A percentile compares a stretch with the other conserved stretches of the same genome.
Conservation (phyloP, 2,329 filamentous ascomycete genomes). For the Stemphylium lycopersici region DNA sequence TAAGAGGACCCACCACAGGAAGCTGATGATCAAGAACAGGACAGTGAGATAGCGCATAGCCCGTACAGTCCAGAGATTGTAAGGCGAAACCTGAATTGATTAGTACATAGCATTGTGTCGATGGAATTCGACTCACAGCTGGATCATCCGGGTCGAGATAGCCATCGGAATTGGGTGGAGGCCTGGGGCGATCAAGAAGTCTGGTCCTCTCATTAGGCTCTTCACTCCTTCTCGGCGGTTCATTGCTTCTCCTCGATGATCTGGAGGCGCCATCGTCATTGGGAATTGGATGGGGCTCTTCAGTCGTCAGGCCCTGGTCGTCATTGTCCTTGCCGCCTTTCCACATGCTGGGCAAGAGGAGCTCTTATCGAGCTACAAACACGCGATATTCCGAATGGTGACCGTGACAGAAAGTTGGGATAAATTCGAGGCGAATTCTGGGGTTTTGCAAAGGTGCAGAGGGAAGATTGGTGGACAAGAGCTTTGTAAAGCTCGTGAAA, state of each 20-base stretch:
- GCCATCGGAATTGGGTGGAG: constrained; percentile 66
- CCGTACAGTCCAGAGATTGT: constrained; percentile 92
- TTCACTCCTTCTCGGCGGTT: constrained; percentile 35
- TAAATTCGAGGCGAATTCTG: neutral
- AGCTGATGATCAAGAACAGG: constrained; percentile 74
- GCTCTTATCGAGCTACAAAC: constrained; percentile 23
- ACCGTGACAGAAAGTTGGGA: neutral
- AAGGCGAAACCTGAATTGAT: constrained; percentile 70
- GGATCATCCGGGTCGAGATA: constrained; percentile 81
- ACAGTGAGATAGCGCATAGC: constrained; percentile 79
- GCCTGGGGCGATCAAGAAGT: constrained; percentile 65
- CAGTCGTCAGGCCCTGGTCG: constrained; percentile 38
- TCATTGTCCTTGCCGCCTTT: constrained; percentile 53
- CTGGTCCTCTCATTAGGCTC: constrained; percentile 67
- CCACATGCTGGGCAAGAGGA: constrained; percentile 57
- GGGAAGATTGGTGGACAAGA: neutral
- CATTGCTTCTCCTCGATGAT: constrained; percentile 38
- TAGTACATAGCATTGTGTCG: constrained; percentile 14
- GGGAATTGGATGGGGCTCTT: constrained; percentile 24
- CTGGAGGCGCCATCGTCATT: constrained; percentile 33
- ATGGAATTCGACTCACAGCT: constrained; percentile 64
- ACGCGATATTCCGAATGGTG: neutral
- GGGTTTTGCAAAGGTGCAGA: neutral
- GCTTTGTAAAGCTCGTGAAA: constrained; percentile 15
- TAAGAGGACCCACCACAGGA: constrained; percentile 91